phyloP scores from a whole-genome alignment of 2,329 filamentous ascomycete species.

The Alternaria sp. region DNA sequence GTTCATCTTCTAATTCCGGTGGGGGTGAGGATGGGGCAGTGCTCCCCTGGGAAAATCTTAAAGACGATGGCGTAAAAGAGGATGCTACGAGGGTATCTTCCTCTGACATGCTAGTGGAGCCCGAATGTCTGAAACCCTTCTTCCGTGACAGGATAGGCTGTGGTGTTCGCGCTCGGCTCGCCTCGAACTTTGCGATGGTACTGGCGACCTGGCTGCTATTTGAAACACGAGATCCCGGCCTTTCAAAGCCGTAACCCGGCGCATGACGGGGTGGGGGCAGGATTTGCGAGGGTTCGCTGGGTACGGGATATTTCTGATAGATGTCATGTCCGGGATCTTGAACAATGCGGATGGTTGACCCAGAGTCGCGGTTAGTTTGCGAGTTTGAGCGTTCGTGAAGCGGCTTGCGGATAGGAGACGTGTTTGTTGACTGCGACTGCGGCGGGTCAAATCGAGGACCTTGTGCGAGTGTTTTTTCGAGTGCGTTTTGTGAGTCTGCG shows the following conservation, averaged over 20 bases:
- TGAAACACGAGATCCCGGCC: slow-evolving; percentile 49
- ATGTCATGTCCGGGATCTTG: slow-evolving; percentile 43
- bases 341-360: slow-evolving; percentile 51
- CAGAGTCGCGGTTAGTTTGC: slow-evolving; percentile 45
- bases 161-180: slow-evolving; percentile 40
- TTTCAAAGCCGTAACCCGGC: slow-evolving; percentile 48
- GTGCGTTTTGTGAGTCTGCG: slow-evolving; percentile 33
- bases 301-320: slow-evolving; percentile 50
- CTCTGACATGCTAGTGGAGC: slow-evolving; percentile 48
- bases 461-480: slow-evolving; percentile 34
- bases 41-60: slow-evolving; percentile 48
- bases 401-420: slow-evolving; percentile 43
- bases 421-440: slow-evolving; percentile 30
- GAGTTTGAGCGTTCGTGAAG: slow-evolving; percentile 49
- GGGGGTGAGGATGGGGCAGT: slow-evolving; percentile 48
- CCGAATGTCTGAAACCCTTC: slow-evolving; percentile 45
- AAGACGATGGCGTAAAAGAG: slow-evolving; percentile 45
- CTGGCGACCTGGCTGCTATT: slow-evolving; percentile 44
- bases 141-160: slow-evolving; percentile 42
- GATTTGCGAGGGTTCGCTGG: slow-evolving; percentile 48
- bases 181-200: slow-evolving; percentile 47
- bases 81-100: slow-evolving; percentile 47
- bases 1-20: slow-evolving; percentile 35
- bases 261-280: slow-evolving; percentile 47
- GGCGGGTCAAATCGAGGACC: slow-evolving; percentile 42